These are phyloP conservation scores for Apiotrichum siamense DNA, from an alignment of 1,284 basidiomycete genomes.

Conservation along the genomic window DNA sequence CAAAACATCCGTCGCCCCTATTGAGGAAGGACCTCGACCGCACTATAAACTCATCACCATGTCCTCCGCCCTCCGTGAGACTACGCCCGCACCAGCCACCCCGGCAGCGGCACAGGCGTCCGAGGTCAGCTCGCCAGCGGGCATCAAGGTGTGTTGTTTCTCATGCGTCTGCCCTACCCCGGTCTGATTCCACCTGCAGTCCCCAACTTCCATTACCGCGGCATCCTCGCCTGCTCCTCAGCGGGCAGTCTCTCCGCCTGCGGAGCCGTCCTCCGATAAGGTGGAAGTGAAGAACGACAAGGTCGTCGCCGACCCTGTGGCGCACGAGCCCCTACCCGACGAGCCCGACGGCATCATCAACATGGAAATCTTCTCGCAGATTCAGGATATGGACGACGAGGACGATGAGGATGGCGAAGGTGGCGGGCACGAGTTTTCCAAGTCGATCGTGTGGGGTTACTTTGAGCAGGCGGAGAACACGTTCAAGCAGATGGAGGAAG, in stretches of 20 bases:
- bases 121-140: too few species aligned
- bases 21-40: too few species aligned
- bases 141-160: not conserved
- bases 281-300: not conserved
- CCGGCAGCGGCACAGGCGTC: too few species aligned
- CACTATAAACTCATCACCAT: too few species aligned
- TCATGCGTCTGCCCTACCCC: too few species aligned
- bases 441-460: constrained; percentile 70
- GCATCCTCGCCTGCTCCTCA: not conserved
- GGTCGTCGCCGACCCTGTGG: not conserved
- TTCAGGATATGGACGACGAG: constrained; percentile 75
- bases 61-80: too few species aligned
- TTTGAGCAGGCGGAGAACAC: constrained; percentile 70
- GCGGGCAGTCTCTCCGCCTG: not conserved
- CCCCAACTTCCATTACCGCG: not conserved
- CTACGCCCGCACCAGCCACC: too few species aligned
- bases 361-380: constrained; percentile 72
- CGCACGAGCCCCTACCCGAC: constrained; percentile 12
- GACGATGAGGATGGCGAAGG: constrained; percentile 56
- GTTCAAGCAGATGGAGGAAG: constrained; percentile 69
- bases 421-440: constrained; percentile 62
- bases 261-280: not conserved
- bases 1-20: too few species aligned
- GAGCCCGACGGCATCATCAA: constrained; percentile 54
- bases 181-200: too few species aligned